phyloP scores from a whole-genome alignment of 192 early-diverging fungal species.

The Gaertneriomyces sp. region DNA sequence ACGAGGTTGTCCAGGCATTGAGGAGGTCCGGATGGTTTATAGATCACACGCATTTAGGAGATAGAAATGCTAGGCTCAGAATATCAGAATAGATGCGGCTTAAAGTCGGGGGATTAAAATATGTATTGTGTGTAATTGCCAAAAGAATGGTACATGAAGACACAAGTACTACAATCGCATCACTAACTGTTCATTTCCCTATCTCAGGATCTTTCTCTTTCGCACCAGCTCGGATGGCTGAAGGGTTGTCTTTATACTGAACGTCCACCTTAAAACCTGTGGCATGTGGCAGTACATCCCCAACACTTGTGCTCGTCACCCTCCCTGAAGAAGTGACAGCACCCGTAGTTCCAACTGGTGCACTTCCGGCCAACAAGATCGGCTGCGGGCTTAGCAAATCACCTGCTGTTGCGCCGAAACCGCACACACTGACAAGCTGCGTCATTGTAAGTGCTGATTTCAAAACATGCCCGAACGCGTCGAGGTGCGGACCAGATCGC shows the following conservation, averaged over 20 bases:
- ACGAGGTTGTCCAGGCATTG: slow-evolving; percentile 34
- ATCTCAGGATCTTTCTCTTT: too few relatives aligned
- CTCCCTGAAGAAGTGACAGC: background rate
- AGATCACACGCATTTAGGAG: slow-evolving; percentile 37
- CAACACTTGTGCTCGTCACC: too few relatives aligned
- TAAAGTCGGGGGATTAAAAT: too few relatives aligned
- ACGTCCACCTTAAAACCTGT: too few relatives aligned
- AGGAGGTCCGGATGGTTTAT: slow-evolving; percentile 50
- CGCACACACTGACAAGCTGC: slow-evolving; percentile 3
- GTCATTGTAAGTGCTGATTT: slow-evolving; percentile 6
- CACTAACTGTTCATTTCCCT: too few relatives aligned
- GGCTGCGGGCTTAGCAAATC: slow-evolving; percentile 4
- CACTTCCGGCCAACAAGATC: slow-evolving; percentile 7
- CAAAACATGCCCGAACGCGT: slow-evolving; percentile 10
- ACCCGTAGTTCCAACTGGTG: background rate
- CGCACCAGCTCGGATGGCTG: too few relatives aligned
- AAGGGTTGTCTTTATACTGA: too few relatives aligned
- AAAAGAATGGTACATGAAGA: too few relatives aligned
- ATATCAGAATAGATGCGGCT: too few relatives aligned
- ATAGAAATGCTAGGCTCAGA: slow-evolving; percentile 18
- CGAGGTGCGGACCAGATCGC: slow-evolving; percentile 1
- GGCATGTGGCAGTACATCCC: too few relatives aligned
- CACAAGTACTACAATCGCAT: too few relatives aligned
- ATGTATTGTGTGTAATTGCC: too few relatives aligned
- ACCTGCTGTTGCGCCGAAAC: background rate